Evolutionary conservation across 2,329 filamentous ascomycete genomes (phyloP).

Genomic region (Geosmithia morbida): DNA sequence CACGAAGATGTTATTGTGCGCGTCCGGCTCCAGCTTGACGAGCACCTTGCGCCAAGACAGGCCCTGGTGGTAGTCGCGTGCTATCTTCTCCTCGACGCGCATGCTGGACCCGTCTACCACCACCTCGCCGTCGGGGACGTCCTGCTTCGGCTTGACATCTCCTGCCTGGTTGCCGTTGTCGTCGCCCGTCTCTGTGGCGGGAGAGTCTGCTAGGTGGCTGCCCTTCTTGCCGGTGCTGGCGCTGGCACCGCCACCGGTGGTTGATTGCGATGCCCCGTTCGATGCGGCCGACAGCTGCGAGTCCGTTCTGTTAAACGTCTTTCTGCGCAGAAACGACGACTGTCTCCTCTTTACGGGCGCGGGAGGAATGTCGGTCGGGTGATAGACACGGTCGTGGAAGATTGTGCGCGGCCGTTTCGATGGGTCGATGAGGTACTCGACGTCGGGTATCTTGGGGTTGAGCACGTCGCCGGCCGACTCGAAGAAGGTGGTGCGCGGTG

Average conservation of each 20-base stretch:
- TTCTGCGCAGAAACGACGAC: conserved; percentile 18
- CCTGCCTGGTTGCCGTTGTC: conserved; percentile 12
- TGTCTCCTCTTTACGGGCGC: conserved; percentile 50
- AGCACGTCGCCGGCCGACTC: conserved; percentile 89
- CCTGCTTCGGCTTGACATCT: not conserved
- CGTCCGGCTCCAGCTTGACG: conserved; percentile 88
- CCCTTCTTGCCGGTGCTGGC: not conserved
- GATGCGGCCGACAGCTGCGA: conserved; percentile 7
- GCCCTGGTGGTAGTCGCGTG: conserved; percentile 82
- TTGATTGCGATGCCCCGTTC: conserved; percentile 5
- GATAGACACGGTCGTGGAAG: conserved; percentile 93
- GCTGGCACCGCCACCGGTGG: too few species aligned
- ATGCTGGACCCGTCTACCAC: conserved; percentile 50
- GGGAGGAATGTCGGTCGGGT: conserved; percentile 81
- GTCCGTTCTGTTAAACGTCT: conserved; percentile 10
- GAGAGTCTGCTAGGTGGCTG: not conserved
- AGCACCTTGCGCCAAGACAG: conserved; percentile 94
- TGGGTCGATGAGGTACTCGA: conserved; percentile 74
- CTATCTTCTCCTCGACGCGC: conserved; percentile 96
- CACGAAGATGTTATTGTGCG: conserved; percentile 97
- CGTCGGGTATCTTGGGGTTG: conserved; percentile 72
- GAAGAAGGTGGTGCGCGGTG: conserved; percentile 84
- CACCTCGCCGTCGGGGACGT: conserved; percentile 9
- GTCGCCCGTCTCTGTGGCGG: conserved; percentile 10
- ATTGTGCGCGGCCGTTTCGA: conserved; percentile 73